Conservation (phyloP, 106 monocot species). For the Amphibolis antarctica region DNA sequence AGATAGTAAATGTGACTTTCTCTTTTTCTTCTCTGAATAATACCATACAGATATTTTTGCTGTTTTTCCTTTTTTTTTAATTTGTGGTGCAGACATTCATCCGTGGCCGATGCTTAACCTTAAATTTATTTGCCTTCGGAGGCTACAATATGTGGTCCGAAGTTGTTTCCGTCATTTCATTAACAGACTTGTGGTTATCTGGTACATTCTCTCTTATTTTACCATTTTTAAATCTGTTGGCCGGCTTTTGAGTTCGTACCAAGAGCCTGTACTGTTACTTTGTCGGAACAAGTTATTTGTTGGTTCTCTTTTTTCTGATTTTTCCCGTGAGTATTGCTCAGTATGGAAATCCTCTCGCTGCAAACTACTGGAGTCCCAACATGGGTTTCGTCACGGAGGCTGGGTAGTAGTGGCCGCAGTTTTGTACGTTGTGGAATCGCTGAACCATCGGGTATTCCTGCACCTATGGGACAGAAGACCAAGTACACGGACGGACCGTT, state of each 20-base stretch:
- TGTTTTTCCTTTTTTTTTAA: neutral
- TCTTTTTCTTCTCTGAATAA: neutral
- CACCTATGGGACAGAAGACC: constrained; percentile 91
- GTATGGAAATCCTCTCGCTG: constrained; percentile 25
- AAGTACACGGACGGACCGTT: constrained; percentile 63
- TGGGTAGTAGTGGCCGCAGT: neutral
- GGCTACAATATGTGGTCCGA: neutral
- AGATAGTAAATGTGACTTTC: too few species aligned
- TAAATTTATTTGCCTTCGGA: neutral
- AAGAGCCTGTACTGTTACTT: too few species aligned
- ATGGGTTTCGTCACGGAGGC: neutral
- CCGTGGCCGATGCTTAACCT: neutral
- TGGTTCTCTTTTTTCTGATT: neutral
- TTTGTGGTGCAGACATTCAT: neutral
- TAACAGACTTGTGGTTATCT: neutral
- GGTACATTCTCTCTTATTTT: neutral
- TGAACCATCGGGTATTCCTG: constrained; percentile 53
- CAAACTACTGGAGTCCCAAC: constrained; percentile 8
- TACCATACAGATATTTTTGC: neutral
- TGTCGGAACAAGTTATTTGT: too few species aligned
- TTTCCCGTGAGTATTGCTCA: neutral
- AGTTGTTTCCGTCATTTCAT: neutral
- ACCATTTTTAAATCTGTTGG: neutral
- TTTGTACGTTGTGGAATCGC: constrained; percentile 41
- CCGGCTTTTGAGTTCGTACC: neutral